phyloP scores from a whole-genome alignment of 192 early-diverging fungal genomes.

The Coemansia erecta region DNA sequence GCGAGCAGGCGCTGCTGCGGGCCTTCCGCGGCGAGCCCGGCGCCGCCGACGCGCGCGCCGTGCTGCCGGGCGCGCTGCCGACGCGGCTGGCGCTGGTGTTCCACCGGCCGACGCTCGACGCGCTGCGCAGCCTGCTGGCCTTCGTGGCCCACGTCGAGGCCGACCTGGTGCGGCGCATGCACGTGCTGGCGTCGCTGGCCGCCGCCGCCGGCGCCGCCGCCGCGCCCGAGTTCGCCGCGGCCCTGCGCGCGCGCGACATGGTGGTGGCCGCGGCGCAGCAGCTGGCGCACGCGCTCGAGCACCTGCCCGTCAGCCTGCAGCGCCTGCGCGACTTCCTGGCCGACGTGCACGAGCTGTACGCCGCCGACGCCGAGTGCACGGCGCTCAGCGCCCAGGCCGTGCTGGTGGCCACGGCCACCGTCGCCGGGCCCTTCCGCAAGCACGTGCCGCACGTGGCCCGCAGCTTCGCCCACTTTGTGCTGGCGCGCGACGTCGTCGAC shows the following conservation, averaged over 20 bases:
- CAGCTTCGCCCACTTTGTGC: conserved; percentile 43
- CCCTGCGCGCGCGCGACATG: conserved; percentile 31
- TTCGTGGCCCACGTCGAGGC: conserved; percentile 34
- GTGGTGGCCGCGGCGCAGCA: conserved; percentile 46
- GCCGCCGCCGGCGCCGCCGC: conserved; percentile 32
- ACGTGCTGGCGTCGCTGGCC: conserved; percentile 29
- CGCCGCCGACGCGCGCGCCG: not conserved
- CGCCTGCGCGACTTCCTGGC: conserved; percentile 44
- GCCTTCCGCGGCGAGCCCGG: conserved; percentile 21
- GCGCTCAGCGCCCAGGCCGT: conserved; percentile 36
- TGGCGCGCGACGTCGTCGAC: conserved; percentile 28
- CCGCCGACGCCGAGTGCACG: conserved; percentile 38
- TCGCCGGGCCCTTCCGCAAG: conserved; percentile 41
- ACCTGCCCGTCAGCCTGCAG: conserved; percentile 44
- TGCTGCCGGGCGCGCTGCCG: conserved; percentile 36
- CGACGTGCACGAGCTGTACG: conserved; percentile 41
- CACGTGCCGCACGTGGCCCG: conserved; percentile 41
- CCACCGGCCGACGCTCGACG: conserved; percentile 46
- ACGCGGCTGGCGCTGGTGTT: conserved; percentile 43
- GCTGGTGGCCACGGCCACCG: conserved; percentile 33
- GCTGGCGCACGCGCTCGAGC: conserved; percentile 48
- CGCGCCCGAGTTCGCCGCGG: conserved; percentile 27
- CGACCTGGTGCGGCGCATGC: conserved; percentile 33
- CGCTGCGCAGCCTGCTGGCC: conserved; percentile 39
- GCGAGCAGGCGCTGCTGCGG: conserved; percentile 15